A percentile compares a stretch with the other conserved stretches of the same genome.
phyloP scores from a whole-genome alignment of 371 early-diverging fungal species.

The Syncephalastrum sp. region DNA sequence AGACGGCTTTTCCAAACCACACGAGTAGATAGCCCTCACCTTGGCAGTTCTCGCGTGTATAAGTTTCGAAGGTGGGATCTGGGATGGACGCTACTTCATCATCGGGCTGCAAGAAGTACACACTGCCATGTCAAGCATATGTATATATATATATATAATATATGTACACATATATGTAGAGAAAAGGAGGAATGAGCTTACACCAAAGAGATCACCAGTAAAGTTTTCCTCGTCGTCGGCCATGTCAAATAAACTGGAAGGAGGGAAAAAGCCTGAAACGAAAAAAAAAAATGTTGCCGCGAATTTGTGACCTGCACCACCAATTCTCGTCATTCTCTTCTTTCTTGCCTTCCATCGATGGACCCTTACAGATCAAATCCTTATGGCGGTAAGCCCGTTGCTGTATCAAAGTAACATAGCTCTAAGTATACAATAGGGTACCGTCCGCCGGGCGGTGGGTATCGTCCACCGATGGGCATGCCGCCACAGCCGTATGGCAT shows the following conservation, averaged over 20 bases:
- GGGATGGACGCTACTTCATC: conserved; percentile 42
- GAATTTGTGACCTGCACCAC: background rate
- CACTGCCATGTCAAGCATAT: background rate
- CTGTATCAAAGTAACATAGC: background rate
- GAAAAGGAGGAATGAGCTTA: conserved; percentile 7
- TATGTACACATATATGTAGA: too few relatives aligned
- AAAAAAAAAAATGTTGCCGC: background rate
- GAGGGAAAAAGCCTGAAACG: conserved; percentile 1
- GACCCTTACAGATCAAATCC: conserved; percentile 22
- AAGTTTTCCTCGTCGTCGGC: conserved; percentile 44
- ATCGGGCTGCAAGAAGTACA: conserved; percentile 18
- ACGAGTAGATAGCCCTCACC: conserved; percentile 9
- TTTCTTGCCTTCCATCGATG: conserved; percentile 9
- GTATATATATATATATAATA: too few relatives aligned
- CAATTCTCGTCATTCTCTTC: too few relatives aligned
- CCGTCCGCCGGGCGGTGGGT: background rate
- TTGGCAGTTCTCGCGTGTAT: conserved; percentile 38
- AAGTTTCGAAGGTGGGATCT: conserved; percentile 53
- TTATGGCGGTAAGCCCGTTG: conserved; percentile 8
- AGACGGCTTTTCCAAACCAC: background rate
- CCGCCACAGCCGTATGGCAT: conserved; percentile 3
- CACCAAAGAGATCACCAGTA: conserved; percentile 49
- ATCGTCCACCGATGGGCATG: conserved; percentile 13
- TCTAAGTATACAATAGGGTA: background rate
- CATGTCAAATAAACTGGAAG: conserved; percentile 15